Conservation (phyloP, 2,329 filamentous ascomycete genomes). For the Arthrobotrys iridis region DNA sequence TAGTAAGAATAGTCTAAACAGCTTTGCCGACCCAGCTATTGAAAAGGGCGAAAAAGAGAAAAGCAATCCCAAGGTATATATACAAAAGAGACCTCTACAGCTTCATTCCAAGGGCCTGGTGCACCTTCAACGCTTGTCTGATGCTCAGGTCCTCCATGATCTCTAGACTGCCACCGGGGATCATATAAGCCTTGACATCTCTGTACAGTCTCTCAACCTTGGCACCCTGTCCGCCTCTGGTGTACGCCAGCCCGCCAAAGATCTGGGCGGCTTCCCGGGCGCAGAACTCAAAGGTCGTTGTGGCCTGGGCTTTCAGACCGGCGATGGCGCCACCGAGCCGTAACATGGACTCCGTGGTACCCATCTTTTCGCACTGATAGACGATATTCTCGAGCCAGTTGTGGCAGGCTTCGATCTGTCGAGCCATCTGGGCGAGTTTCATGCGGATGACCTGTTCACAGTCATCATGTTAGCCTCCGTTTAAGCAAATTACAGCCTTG, state of each 20-base stretch:
- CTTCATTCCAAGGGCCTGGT: conserved; percentile 95
- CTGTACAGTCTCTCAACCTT: conserved; percentile 95
- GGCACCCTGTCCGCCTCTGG: conserved; percentile 88
- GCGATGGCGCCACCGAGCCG: conserved; percentile 95
- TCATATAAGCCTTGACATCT: conserved; percentile 94
- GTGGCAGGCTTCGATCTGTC: conserved; percentile 96
- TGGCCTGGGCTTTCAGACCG: conserved; percentile 90
- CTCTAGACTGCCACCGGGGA: conserved; percentile 95
- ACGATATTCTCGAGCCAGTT: conserved; percentile 96
- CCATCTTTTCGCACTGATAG: conserved; percentile 92
- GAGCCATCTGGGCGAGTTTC: conserved; percentile 97
- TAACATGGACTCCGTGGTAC: conserved; percentile 93
- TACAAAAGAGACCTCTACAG: conserved; percentile 69
- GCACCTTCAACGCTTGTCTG: conserved; percentile 85
- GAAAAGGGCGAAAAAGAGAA: not conserved
- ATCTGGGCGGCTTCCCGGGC: conserved; percentile 96
- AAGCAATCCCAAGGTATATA: not conserved
- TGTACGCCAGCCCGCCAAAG: conserved; percentile 93
- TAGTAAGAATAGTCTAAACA: conserved; percentile 18
- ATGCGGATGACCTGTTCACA: conserved; percentile 92
- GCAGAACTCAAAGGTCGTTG: conserved; percentile 96
- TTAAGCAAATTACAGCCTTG: not conserved
- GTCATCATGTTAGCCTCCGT: not conserved
- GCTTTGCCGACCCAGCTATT: not conserved
- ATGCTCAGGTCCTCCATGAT: conserved; percentile 99